Base-by-base conservation (phyloP, 495 filamentous ascomycete species). In the Copromyces sp. region DNA sequence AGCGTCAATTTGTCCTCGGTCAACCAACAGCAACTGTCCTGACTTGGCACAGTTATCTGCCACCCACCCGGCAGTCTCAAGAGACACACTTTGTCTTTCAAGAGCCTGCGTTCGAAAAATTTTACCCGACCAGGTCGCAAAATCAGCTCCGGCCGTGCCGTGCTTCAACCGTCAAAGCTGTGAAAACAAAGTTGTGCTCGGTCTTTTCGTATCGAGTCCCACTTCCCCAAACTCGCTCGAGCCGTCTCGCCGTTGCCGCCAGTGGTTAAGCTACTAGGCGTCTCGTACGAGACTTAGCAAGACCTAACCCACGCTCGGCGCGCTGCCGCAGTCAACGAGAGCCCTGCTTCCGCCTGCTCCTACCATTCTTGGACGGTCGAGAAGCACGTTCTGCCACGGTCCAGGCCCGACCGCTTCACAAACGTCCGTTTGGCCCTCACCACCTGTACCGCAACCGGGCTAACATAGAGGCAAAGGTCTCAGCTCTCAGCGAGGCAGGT, bases 291-390 rank as follows among this genome's bases (percentile, higher is more conserved):
- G 45, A 69, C 68, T 74, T 59, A 78, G 77, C 76, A 78, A 77
- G 73, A 74, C 59, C 65, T 38, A 71, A 73, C 74, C 72, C 53
- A 70, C 70, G 75, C 71, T 73, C 74, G 69, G 70, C 71, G 69
- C 72, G 68, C 78, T 73, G 59, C 39, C 68, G 32, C 74, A 78
- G 73, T 71, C 74, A 70, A 72, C 72, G 72, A 69, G 75, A 73
- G 53, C 53, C 53, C 53, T 65, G 53, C 53, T 65, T 65, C 53
- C 53, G 53, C 14, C 53, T 35, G 53, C 53, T 59, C 11, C 53
- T 61, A 61, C 14, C 53, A 35, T 65, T 65, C 53, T 65, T 35
- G 14, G 29, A 65, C 53, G 29, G 53, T 35, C 53, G 53, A 65
- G 29, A 35, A 65, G 53, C 14, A 65, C 53, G 53, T 65, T 61